Conservation (phyloP, 2,329 filamentous ascomycete species). For the Apiospora marii region DNA sequence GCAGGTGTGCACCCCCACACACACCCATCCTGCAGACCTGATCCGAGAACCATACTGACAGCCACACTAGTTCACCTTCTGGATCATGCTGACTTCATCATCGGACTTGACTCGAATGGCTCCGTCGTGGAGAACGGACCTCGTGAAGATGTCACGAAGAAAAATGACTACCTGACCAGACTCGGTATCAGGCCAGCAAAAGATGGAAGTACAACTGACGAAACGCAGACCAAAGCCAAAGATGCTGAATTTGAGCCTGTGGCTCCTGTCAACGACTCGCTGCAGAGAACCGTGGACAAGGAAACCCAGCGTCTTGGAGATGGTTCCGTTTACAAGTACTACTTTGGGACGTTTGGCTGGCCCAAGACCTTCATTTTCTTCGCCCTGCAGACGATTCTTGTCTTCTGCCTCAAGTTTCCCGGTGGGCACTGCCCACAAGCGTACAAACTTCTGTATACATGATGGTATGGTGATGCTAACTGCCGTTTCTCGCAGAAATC, state of each 20-base stretch:
- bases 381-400: slow-evolving; percentile 22
- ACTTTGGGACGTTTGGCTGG: slow-evolving; percentile 25
- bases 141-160: not conserved
- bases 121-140: not conserved
- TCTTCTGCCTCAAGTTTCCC: slow-evolving; percentile 27
- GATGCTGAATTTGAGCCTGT: not conserved
- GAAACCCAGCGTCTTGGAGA: slow-evolving; percentile 26
- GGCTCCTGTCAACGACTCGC: not conserved
- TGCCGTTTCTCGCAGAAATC: slow-evolving; percentile 22
- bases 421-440: slow-evolving; percentile 8
- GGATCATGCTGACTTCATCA: slow-evolving; percentile 16
- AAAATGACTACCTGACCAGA: not conserved
- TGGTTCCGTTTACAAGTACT: slow-evolving; percentile 28
- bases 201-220: not conserved
- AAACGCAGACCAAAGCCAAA: not conserved
- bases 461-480: not conserved
- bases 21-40: not conserved
- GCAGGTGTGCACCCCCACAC: slow-evolving; percentile 5
- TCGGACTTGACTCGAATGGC: not conserved
- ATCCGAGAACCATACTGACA: slow-evolving; percentile 15
- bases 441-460: not conserved
- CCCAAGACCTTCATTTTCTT: slow-evolving; percentile 26
- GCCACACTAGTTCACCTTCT: slow-evolving; percentile 5
- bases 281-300: slow-evolving; percentile 19
- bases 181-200: not conserved